Evolutionary conservation across 202 grass and related monocot genomes (phyloP), one percentile per base, ranked within the genome.

Genomic region (Cymbopogon flexuosus): DNA sequence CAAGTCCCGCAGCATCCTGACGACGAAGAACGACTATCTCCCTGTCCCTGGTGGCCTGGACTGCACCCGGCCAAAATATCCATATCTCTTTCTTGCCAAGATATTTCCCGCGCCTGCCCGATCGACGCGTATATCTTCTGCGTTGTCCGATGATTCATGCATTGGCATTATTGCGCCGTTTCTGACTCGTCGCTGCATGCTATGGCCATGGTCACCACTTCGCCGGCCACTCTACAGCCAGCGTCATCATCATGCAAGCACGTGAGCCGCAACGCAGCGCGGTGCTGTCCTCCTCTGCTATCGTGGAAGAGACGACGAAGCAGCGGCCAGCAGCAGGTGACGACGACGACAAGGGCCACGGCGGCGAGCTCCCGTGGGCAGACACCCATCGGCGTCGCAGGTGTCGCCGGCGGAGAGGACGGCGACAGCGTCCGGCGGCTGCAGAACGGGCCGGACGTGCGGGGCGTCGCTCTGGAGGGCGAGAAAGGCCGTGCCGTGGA

Each of bases 381-480:
- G 69, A 14, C 51, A 0, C 2, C 68, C 10, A 57, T 24, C 5
- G 23, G 14, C 21, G 16, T 7, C 24, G 12, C 14, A 1, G 16
- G 39, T 3, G 33, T 2, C 3, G 65, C n/a, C 1, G 47, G 47
- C 8, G 76, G 5, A 9, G 81, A 88, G 1, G 81, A 88, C 0
- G 93, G 81, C n/a, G 86, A 93, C 22, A 24, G 41, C 14, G 89
- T 97, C 42, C 49, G 91, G 39, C 68, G 90, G 49, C 81, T 97
- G 58, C 93, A 97, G 85, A 97, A 97, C 72, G 91, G 93, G 22
- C 68, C 88, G 18, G 88, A 97, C 79, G 91, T 97, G 70, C 88
- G 88, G 1, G 93, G 91, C 12, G 91, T 97, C 2, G 93, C 93
- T 22, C 67, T 93, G 46, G 93, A 97, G 1, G 86, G 93, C 21